A percentile compares a stretch with the other conserved stretches of the same genome.
Conservation (phyloP, 2,329 filamentous ascomycete species). For the Penicillium sp. region DNA sequence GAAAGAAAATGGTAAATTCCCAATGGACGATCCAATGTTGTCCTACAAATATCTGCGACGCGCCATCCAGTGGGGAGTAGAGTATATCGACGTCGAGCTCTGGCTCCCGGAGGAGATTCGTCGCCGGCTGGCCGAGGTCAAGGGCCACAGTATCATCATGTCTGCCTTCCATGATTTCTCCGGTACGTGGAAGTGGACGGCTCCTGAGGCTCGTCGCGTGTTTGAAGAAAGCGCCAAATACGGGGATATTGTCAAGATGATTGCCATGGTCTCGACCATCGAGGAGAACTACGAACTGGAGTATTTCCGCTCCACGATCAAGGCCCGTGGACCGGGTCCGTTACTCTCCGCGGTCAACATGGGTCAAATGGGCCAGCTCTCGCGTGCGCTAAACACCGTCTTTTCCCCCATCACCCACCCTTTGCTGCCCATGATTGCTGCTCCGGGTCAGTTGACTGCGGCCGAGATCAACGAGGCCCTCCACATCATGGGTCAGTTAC, state of each 20-base stretch:
- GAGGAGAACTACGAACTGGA: conserved; percentile 88
- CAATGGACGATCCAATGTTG: conserved; percentile 69
- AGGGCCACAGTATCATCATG: conserved; percentile 77
- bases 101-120: conserved; percentile 77
- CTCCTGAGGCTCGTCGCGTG: conserved; percentile 62
- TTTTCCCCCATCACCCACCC: conserved; percentile 87
- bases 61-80: conserved; percentile 81
- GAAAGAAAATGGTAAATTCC: conserved; percentile 75
- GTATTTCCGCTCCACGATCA: conserved; percentile 75
- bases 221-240: conserved; percentile 68
- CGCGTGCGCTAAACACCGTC: conserved; percentile 74
- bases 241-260: conserved; percentile 87
- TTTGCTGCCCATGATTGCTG: conserved; percentile 73
- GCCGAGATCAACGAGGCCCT: conserved; percentile 78
- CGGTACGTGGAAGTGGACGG: conserved; percentile 76
- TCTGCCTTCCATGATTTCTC: conserved; percentile 91
- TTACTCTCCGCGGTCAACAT: conserved; percentile 81
- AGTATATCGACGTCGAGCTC: conserved; percentile 84
- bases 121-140: conserved; percentile 58
- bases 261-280: conserved; percentile 71
- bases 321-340: conserved; percentile 60
- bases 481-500: conserved; percentile 71
- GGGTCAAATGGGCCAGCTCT: conserved; percentile 79
- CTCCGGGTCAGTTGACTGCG: conserved; percentile 77
- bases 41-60: conserved; percentile 76